These are phyloP conservation scores for Claviceps africana DNA, from an alignment of 2,329 filamentous ascomycete genomes.

Conservation along the genomic window DNA sequence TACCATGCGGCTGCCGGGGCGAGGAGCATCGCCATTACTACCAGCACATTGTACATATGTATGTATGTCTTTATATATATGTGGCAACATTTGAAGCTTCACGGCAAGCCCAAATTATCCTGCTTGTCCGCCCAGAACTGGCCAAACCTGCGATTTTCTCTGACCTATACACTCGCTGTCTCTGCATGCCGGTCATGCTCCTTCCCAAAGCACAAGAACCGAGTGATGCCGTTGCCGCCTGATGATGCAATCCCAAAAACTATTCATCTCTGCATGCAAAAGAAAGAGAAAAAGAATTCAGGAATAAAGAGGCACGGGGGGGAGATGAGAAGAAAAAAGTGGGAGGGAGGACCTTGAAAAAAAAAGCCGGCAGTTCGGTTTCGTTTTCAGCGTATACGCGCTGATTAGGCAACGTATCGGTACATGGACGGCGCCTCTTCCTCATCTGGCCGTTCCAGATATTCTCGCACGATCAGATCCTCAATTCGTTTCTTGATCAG, in stretches of 20 bases:
- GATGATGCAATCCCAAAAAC: background rate
- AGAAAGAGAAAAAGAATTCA: background rate
- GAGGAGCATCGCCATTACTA: too few relatives aligned
- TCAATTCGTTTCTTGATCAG: conserved; percentile 76
- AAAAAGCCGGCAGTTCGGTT: background rate
- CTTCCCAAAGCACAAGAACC: background rate
- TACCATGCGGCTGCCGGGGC: too few relatives aligned
- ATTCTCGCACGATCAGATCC: conserved; percentile 61
- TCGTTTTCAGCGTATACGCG: background rate
- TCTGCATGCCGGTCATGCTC: background rate
- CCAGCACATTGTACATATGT: too few relatives aligned
- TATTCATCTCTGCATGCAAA: background rate
- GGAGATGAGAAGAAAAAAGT: background rate
- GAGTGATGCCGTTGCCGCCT: background rate
- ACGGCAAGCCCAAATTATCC: background rate
- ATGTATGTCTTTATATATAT: too few relatives aligned
- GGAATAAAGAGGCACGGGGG: background rate
- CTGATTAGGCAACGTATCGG: conserved; percentile 51
- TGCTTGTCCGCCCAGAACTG: too few relatives aligned
- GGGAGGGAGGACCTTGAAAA: background rate
- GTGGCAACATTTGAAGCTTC: background rate
- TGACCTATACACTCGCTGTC: background rate
- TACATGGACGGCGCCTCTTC: conserved; percentile 52
- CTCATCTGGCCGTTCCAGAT: conserved; percentile 57
- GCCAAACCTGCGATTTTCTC: background rate